These are phyloP conservation scores for Pseudofabraea citricarpa DNA, from an alignment of 2,329 filamentous ascomycete genomes.

Conservation along the genomic window DNA sequence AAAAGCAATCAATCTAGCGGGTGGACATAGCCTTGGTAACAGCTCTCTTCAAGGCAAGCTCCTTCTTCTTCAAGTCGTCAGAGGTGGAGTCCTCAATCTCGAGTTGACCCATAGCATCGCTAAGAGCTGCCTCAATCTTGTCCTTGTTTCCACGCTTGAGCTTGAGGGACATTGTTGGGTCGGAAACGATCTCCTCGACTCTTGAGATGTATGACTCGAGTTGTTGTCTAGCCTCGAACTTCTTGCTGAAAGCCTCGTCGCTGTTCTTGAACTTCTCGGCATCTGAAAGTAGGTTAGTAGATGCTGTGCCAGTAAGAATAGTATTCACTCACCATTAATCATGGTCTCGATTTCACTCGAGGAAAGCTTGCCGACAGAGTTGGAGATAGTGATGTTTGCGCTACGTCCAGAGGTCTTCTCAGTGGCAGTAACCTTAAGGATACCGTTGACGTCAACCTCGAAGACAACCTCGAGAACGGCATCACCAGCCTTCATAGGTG, in stretches of 20 bases:
- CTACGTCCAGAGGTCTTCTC: slow-evolving; percentile 98
- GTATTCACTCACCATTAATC: slow-evolving; percentile 64
- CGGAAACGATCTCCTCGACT: slow-evolving; percentile 97
- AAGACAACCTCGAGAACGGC: slow-evolving; percentile 97
- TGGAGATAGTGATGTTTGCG: slow-evolving; percentile 99
- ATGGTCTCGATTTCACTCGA: slow-evolving; percentile 94
- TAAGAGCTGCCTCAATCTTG: slow-evolving; percentile 96
- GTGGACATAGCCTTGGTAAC: slow-evolving; percentile 97
- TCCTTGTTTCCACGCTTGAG: slow-evolving; percentile 99
- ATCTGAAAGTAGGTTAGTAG: slow-evolving; percentile 40
- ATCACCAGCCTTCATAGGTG: slow-evolving; percentile 91
- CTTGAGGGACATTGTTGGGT: slow-evolving; percentile 93
- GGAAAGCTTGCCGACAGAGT: slow-evolving; percentile 98
- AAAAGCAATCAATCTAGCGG: slow-evolving; percentile 53
- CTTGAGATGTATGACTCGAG: slow-evolving; percentile 98
- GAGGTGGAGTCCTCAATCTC: slow-evolving; percentile 89
- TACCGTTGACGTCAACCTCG: slow-evolving; percentile 99
- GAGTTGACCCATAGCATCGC: slow-evolving; percentile 94
- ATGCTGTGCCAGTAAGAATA: not conserved
- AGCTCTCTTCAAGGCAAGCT: slow-evolving; percentile 93
- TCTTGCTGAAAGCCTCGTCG: slow-evolving; percentile 99
- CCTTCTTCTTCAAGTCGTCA: slow-evolving; percentile 99
- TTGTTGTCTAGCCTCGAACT: slow-evolving; percentile 98
- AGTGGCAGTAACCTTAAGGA: slow-evolving; percentile 97
- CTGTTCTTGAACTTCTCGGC: slow-evolving; percentile 98